phyloP scores from a whole-genome alignment of 2,329 filamentous ascomycete genomes.

The Graphiopsis chlorocephala region DNA sequence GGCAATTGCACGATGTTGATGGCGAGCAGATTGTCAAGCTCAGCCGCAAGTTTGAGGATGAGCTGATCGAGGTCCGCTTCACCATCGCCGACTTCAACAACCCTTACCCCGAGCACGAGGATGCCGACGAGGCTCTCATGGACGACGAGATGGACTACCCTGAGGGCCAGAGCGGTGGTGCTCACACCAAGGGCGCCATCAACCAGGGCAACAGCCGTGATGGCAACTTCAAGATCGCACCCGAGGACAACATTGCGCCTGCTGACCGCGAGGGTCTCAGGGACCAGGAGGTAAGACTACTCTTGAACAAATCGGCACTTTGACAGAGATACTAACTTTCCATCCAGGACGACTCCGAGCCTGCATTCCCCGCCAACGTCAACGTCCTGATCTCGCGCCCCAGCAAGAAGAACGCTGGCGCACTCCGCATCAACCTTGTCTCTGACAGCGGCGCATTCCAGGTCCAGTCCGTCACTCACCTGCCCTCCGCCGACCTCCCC shows the following conservation, averaged over 20 bases:
- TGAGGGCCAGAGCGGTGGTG: constrained; percentile 53
- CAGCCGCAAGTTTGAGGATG: constrained; percentile 77
- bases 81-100: constrained; percentile 76
- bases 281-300: constrained; percentile 48
- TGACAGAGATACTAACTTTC: constrained; percentile 39
- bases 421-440: constrained; percentile 79
- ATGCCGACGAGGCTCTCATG: constrained; percentile 43
- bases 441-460: constrained; percentile 83
- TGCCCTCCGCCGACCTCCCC: constrained; percentile 72
- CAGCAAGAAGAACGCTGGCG: constrained; percentile 66
- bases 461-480: constrained; percentile 89
- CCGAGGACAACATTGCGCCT: constrained; percentile 56
- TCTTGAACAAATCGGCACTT: background rate
- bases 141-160: constrained; percentile 38
- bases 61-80: constrained; percentile 82
- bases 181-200: constrained; percentile 55
- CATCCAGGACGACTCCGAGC: constrained; percentile 12
- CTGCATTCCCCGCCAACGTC: constrained; percentile 70
- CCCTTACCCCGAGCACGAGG: constrained; percentile 53
- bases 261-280: constrained; percentile 56
- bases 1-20: constrained; percentile 69
- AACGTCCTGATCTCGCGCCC: constrained; percentile 88
- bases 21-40: constrained; percentile 88
- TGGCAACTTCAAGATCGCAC: constrained; percentile 54
- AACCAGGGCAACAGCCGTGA: constrained; percentile 52